Percentiles rank a stretch among this genome's conserved stretches.
Conservation (phyloP, 257 asterid genomes). For the Dorcoceras hygrometricum region DNA sequence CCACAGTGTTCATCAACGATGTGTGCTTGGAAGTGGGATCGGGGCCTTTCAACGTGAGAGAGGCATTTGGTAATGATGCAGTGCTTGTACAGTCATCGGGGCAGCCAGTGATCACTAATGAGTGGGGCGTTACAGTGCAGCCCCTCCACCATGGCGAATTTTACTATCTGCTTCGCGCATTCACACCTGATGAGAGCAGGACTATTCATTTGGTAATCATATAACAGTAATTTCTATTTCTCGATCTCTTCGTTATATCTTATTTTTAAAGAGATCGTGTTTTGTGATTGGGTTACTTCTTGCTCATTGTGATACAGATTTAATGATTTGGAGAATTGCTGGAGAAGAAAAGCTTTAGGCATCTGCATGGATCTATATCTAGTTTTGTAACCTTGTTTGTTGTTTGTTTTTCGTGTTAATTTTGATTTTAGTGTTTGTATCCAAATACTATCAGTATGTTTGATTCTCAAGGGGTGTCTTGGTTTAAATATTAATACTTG, state of each 20-base stretch:
- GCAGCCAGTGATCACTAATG: slow-evolving; percentile 70
- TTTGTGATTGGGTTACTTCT: no score
- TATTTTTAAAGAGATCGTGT: neutral
- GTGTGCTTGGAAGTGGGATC: slow-evolving; percentile 76
- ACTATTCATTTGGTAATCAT: slow-evolving; percentile 55
- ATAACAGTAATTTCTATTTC: neutral
- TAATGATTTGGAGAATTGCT: no score
- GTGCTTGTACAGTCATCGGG: slow-evolving; percentile 74
- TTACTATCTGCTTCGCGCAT: slow-evolving; percentile 70
- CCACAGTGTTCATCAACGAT: slow-evolving; percentile 83
- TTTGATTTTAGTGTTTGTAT: no score
- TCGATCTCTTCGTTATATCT: neutral
- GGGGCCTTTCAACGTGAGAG: slow-evolving; percentile 68
- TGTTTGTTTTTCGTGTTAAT: no score
- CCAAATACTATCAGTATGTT: no score
- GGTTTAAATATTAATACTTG: no score
- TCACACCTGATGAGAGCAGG: slow-evolving; percentile 29
- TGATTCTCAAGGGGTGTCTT: no score
- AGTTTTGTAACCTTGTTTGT: no score
- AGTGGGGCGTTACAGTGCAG: slow-evolving; percentile 70
- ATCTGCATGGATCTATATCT: no score
- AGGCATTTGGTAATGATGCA: slow-evolving; percentile 82
- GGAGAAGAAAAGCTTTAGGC: no score
- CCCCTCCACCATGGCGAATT: slow-evolving; percentile 82
- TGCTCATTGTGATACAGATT: no score